Percentiles rank a stretch among this genome's conserved stretches.
Evolutionary conservation across 1,139 yeast species (phyloP).

Genomic region (Barnettozyma hawaiiensis): DNA sequence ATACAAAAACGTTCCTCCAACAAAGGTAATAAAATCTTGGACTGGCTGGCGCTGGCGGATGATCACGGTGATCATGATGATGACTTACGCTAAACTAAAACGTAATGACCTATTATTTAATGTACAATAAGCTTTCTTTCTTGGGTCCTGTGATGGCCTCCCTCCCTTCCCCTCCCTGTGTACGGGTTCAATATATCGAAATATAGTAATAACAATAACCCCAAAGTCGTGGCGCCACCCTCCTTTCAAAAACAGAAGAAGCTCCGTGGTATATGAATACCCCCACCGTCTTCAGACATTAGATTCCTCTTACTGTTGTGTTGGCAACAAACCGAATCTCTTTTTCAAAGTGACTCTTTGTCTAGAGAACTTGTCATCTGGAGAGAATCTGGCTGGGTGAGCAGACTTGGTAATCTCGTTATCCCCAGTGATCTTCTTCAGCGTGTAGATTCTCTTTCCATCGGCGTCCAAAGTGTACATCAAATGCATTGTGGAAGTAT

Average conservation of each 20-base stretch:
- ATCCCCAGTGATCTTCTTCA: constrained; percentile 68
- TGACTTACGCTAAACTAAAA: not conserved
- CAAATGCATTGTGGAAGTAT: constrained; percentile 77
- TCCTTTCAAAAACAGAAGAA: too few relatives aligned
- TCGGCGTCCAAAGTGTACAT: constrained; percentile 95
- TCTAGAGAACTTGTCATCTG: constrained; percentile 98
- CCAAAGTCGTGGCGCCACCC: too few relatives aligned
- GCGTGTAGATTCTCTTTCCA: constrained; percentile 94
- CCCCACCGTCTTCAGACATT: not conserved
- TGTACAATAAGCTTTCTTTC: not conserved
- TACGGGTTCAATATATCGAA: too few relatives aligned
- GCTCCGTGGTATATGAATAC: not conserved
- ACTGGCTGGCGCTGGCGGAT: too few relatives aligned
- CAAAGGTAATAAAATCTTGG: not conserved
- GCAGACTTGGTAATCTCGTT: constrained; percentile 98
- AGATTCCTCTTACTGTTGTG: constrained; percentile 48
- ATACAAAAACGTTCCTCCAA: not conserved
- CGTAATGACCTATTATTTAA: not conserved
- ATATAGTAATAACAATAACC: too few relatives aligned
- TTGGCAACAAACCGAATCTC: constrained; percentile 85
- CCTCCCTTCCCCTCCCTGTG: too few relatives aligned
- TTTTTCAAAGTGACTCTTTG: constrained; percentile 98
- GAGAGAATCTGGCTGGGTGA: constrained; percentile 98
- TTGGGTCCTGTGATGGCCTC: not conserved
- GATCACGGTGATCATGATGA: not conserved